Evolutionary conservation across 192 early-diverging fungal species (phyloP), one percentile per base, ranked within the genome.

Genomic region (Gryganskiella cystojenkinii): DNA sequence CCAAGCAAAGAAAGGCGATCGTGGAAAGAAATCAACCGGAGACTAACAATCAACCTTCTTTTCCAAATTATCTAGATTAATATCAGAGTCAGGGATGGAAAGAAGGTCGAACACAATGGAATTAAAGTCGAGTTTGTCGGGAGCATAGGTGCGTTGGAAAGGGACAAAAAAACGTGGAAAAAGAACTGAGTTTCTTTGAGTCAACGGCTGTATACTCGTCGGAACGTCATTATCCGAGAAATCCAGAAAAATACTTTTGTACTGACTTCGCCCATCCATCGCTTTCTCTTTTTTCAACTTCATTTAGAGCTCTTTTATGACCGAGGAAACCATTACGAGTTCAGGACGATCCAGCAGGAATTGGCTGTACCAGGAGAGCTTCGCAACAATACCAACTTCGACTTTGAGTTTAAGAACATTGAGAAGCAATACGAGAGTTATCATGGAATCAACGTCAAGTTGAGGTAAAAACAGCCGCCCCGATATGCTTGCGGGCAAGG

Each of bases 51-150:
- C 22, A 20, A 34, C 54, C 10, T 47, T 25, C 33, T 59, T 17
- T 22, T 67, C 42, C 25, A 43, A 37, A n/a, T 53, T n/a, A 54
- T 13, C 9, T 65, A 95, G 93, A 90, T 92, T 31, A 90, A 89
- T 46, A 85, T 95, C 51, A 81, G 92, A 43, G 81, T 93, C 20
- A 83, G 82, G 61, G 96, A 99, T 70, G 95, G 94, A n/a, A 98
- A 96, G 80, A 91, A 89, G 63, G 81, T 99, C 51, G 97, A 99
- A 79, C 98, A 99, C 86, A 92, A 96, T 59, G 98, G 98, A 25
- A 98, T 99, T 65, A 99, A 98, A 72, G 93, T 98, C 43, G 96
- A 99, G 81, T 99, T 99, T 82, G 90, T 99, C n/a, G 98, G 98
- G 31, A 90, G 94, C 74, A 99, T 96, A 73, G 92, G 94, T 95